These are phyloP conservation scores for Juncus inflexus DNA, from an alignment of 176 grass and related monocot species.

Conservation along the genomic window DNA sequence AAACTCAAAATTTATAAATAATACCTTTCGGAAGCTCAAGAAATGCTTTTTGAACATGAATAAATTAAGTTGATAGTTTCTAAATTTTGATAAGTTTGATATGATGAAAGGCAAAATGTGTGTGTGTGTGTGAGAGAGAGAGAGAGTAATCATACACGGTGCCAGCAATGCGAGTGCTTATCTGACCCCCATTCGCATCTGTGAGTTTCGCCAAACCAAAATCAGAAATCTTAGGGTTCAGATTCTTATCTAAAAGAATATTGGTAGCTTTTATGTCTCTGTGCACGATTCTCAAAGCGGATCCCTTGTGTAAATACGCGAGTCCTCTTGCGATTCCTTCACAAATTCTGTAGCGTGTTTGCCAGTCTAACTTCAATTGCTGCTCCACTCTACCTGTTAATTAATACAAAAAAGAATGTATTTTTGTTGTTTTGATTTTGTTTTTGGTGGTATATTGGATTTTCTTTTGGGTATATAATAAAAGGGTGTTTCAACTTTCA, in stretches of 20 bases:
- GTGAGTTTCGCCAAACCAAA: conserved; percentile 84
- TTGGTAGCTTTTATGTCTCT: conserved; percentile 89
- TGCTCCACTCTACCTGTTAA: conserved; percentile 41
- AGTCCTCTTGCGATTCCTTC: conserved; percentile 69
- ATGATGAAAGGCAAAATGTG: too few relatives aligned
- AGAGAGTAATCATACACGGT: conserved; percentile 55
- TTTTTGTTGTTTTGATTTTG: too few relatives aligned
- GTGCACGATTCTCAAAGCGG: conserved; percentile 75
- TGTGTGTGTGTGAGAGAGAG: too few relatives aligned
- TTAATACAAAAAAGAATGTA: too few relatives aligned
- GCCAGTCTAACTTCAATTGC: conserved; percentile 61
- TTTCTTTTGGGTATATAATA: too few relatives aligned
- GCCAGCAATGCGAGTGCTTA: conserved; percentile 79
- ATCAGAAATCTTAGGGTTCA: conserved; percentile 90
- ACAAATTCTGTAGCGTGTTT: conserved; percentile 59
- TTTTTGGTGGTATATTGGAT: too few relatives aligned
- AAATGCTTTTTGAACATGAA: too few relatives aligned
- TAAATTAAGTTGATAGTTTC: too few relatives aligned
- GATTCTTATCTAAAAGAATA: conserved; percentile 74
- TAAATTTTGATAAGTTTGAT: too few relatives aligned
- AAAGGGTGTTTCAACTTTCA: too few relatives aligned
- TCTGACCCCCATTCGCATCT: conserved; percentile 54
- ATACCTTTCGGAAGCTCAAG: too few relatives aligned
- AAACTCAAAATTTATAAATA: too few relatives aligned
- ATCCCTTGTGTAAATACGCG: conserved; percentile 80